Base-by-base conservation (phyloP, 768 basidiomycete species). In the Fistulinella prunicolor region DNA sequence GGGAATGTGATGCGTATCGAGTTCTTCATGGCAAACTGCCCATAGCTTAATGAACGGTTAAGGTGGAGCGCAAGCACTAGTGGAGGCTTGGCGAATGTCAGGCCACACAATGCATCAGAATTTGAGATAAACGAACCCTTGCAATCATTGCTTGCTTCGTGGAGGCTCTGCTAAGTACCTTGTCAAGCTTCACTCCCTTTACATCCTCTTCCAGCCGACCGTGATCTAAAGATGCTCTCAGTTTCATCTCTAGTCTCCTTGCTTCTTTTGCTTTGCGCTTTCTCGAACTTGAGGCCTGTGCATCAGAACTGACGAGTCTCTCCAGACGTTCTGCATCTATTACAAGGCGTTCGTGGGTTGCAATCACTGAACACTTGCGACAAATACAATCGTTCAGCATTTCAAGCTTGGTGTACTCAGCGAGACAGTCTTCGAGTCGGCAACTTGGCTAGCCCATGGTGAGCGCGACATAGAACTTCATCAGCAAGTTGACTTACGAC, bases 81-180 rank as follows among this genome's bases (percentile, higher is more conserved):
- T 0, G 96, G 95, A 13, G 96, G 89, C 83, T 93, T 62, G 22
- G 42, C 23, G 21, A 47, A 26, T 16, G 52, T 69, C 50, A 63
- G 65, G 45, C 29, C 24, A 30, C 7, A 46, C 23, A 38, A 41
- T 32, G 14, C 4, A 42, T 35, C n/a, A 48, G 14, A 48, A 32
- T 20, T 16, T 13, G 46, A 29, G 37, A 17, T 28, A 9, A 29
- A 21, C 24, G 73, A 63, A 89, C 91, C 65, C 93, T 73, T 23
- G 92, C 93, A 51, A 93, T 78, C 85, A 94, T 92, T n/a, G 87
- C 85, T 64, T 90, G 89, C 65, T 92, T 93, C 17, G 88, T 92
- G 6, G 86, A 90, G 17, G 83, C 81, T 44, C 75, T 74, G 56
- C 86, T 86, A 38, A 81, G 67, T 1, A 88, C 83, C 61, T 82